phyloP scores from a whole-genome alignment of 352 stramenopile genomes.

The Phytopythium boreale region DNA sequence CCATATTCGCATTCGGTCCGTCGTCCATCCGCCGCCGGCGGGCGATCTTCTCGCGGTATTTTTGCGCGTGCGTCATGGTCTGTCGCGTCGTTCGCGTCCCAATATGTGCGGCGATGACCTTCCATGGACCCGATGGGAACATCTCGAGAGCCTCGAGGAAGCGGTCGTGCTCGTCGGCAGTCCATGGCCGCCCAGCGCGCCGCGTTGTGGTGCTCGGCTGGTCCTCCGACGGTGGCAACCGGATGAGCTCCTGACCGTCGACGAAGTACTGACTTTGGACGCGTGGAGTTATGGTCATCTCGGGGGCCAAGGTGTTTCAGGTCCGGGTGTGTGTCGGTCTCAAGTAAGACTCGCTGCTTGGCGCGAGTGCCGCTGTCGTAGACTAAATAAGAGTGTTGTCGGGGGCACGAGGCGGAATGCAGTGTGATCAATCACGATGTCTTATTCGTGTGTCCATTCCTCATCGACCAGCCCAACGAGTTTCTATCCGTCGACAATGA shows the following conservation, averaged over 20 bases:
- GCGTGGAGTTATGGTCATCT: constrained; percentile 31
- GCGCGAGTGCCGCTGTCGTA: background rate
- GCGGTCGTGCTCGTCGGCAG: constrained; percentile 30
- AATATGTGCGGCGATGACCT: constrained; percentile 43
- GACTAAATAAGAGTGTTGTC: background rate
- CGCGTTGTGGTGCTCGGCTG: constrained; percentile 27
- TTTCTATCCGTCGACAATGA: background rate
- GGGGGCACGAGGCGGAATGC: background rate
- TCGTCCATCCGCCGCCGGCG: constrained; percentile 22
- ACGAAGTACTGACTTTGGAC: constrained; percentile 39
- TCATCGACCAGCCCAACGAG: background rate
- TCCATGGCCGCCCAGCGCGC: constrained; percentile 29
- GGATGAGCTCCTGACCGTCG: constrained; percentile 34
- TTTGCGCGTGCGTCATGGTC: constrained; percentile 50
- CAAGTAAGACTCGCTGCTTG: background rate
- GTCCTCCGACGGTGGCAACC: constrained; percentile 27
- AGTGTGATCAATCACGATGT: background rate
- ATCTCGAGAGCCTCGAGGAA: constrained; percentile 35
- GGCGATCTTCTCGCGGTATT: constrained; percentile 49
- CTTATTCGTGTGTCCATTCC: background rate
- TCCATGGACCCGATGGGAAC: constrained; percentile 33
- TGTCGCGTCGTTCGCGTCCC: constrained; percentile 53
- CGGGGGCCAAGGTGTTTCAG: background rate
- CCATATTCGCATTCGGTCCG: background rate
- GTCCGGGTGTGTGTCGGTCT: background rate